Evolutionary conservation across 1,284 basidiomycete genomes (phyloP).

Genomic region (Ceratobasidium sp.): DNA sequence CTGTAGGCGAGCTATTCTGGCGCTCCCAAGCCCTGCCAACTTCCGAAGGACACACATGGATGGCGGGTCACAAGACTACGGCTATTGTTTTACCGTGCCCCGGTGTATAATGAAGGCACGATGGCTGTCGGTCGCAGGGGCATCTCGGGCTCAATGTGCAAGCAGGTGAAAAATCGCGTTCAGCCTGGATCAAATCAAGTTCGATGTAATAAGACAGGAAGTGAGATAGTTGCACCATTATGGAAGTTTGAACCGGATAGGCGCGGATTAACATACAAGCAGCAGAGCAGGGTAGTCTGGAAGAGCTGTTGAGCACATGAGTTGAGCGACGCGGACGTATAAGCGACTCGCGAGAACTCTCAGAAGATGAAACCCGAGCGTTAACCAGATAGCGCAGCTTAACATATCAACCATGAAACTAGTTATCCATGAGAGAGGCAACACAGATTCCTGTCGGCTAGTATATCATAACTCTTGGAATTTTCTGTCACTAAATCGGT

Average conservation of each 20-base stretch:
- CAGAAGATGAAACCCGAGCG: background rate
- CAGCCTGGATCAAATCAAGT: background rate
- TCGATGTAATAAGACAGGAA: background rate
- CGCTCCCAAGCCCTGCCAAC: background rate
- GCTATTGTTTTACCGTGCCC: conserved; percentile 13
- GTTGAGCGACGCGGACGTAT: background rate
- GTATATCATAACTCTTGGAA: background rate
- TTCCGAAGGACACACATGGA: background rate
- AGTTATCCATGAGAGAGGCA: background rate
- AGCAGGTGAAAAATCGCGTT: background rate
- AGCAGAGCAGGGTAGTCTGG: background rate
- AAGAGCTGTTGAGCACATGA: background rate
- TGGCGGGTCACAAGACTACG: conserved; percentile 13
- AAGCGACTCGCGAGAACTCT: background rate
- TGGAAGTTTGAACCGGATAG: background rate
- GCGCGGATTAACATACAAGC: background rate
- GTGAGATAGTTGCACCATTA: background rate
- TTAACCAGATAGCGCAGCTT: background rate
- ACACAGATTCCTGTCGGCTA: background rate
- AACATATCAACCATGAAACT: background rate
- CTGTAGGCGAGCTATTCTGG: conserved; percentile 7
- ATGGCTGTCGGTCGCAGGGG: background rate
- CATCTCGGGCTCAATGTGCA: background rate
- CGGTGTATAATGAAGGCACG: background rate
- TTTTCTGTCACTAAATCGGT: background rate